Percentiles rank a stretch among this genome's conserved stretches.
phyloP scores from a whole-genome alignment of 1,139 yeast species.

The Diutina mesorugosa region DNA sequence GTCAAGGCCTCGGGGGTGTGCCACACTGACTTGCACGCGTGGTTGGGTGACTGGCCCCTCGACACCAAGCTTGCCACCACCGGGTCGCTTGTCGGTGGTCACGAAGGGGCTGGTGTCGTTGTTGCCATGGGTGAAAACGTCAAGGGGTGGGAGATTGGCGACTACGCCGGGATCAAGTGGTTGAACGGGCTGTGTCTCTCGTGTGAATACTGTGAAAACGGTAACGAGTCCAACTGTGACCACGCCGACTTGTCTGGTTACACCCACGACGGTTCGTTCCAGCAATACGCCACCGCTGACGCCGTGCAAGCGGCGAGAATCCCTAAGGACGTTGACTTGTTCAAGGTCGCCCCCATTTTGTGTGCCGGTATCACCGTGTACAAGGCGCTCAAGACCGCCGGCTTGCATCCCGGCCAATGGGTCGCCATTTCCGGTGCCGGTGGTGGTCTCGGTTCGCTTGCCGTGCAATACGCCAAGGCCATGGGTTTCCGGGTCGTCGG shows the following conservation, averaged over 20 bases:
- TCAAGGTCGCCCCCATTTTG: slow-evolving; percentile 8
- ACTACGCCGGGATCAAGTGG: slow-evolving; percentile 10
- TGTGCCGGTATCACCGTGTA: slow-evolving; percentile 10
- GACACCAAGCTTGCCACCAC: slow-evolving; percentile 6
- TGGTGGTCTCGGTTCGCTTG: slow-evolving; percentile 10
- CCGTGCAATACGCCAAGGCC: slow-evolving; percentile 9
- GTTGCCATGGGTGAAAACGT: slow-evolving; percentile 9
- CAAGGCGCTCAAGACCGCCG: slow-evolving; percentile 10
- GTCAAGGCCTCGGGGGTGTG: slow-evolving; percentile 10
- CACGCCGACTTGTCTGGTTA: slow-evolving; percentile 10
- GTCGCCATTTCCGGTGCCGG: slow-evolving; percentile 10
- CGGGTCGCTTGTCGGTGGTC: slow-evolving; percentile 7
- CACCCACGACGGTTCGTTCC: slow-evolving; percentile 10
- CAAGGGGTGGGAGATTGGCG: slow-evolving; percentile 9
- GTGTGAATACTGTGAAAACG: slow-evolving; percentile 9
- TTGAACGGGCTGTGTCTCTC: slow-evolving; percentile 9
- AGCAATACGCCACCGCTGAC: slow-evolving; percentile 9
- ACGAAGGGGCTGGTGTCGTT: slow-evolving; percentile 10
- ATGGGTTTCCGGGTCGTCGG: slow-evolving; percentile 9
- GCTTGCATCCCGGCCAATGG: slow-evolving; percentile 9
- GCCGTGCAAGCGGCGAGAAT: slow-evolving; percentile 9
- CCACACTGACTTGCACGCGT: slow-evolving; percentile 9
- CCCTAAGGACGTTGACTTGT: slow-evolving; percentile 9
- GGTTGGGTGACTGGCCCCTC: slow-evolving; percentile 10
- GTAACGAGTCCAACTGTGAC: slow-evolving; percentile 9